Conservation (phyloP, 768 basidiomycete species). For the Naematelia aurantialba region DNA sequence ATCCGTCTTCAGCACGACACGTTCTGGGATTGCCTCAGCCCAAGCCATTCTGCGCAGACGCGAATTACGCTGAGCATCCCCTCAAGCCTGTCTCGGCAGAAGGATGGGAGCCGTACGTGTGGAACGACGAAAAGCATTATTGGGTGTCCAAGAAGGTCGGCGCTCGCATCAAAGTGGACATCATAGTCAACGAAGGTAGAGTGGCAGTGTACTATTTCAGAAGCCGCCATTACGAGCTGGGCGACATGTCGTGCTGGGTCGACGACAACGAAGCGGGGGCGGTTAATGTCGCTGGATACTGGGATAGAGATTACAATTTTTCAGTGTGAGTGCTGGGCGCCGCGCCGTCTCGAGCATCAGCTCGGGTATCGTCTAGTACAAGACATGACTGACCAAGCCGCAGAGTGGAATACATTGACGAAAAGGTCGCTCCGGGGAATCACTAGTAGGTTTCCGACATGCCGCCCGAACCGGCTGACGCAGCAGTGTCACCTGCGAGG, state of each 20-base stretch:
- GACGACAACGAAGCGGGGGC: slow-evolving; percentile 47
- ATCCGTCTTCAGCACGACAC: slow-evolving; percentile 27
- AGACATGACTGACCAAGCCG: slow-evolving; percentile 9
- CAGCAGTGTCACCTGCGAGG: slow-evolving; percentile 42
- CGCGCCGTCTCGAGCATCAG: neutral
- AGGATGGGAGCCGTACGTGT: slow-evolving; percentile 43
- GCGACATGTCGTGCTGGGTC: slow-evolving; percentile 47
- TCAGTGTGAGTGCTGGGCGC: slow-evolving; percentile 30
- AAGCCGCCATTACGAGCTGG: slow-evolving; percentile 39
- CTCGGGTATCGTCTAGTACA: neutral
- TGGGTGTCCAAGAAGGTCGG: slow-evolving; percentile 40
- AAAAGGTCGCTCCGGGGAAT: slow-evolving; percentile 47
- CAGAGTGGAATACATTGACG: slow-evolving; percentile 48
- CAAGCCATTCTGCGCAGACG: slow-evolving; percentile 47
- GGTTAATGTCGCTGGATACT: slow-evolving; percentile 37
- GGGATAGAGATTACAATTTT: slow-evolving; percentile 45
- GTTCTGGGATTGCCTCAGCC: slow-evolving; percentile 40
- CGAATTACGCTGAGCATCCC: slow-evolving; percentile 42
- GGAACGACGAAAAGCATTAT: slow-evolving; percentile 49
- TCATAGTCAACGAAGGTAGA: slow-evolving; percentile 45
- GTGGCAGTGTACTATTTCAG: slow-evolving; percentile 48
- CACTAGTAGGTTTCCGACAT: slow-evolving; percentile 40
- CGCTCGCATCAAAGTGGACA: slow-evolving; percentile 45
- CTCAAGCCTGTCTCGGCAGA: slow-evolving; percentile 34
- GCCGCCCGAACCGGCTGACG: neutral